These are phyloP conservation scores for Raffaelea ambrosiae DNA, from an alignment of 2,329 filamentous ascomycete species.

Conservation along the genomic window DNA sequence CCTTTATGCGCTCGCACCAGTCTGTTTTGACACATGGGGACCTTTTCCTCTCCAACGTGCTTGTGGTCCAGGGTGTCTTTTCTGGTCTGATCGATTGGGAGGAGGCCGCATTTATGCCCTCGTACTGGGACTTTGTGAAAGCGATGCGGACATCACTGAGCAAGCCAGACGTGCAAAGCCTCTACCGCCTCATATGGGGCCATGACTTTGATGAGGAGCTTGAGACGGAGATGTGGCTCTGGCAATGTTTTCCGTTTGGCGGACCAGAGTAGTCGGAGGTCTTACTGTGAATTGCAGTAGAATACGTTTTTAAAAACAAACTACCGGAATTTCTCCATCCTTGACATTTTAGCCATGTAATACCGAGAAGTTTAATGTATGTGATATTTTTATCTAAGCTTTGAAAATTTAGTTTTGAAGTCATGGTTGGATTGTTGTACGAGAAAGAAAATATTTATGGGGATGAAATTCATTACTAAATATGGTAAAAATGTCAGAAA, in stretches of 20 bases:
- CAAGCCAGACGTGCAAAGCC: background rate
- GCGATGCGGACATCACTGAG: background rate
- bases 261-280: background rate
- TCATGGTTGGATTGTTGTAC: too few relatives aligned
- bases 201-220: constrained; percentile 1
- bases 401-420: too few relatives aligned
- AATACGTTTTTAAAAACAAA: too few relatives aligned
- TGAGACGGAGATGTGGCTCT: background rate
- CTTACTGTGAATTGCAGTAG: too few relatives aligned
- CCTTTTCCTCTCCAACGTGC: constrained; percentile 1
- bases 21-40: background rate
- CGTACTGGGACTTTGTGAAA: constrained; percentile 1
- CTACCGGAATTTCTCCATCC: too few relatives aligned
- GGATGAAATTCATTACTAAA: too few relatives aligned
- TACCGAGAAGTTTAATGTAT: too few relatives aligned
- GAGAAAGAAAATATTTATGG: too few relatives aligned
- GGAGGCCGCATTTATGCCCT: background rate
- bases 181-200: constrained; percentile 1
- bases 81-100: constrained; percentile 1
- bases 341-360: too few relatives aligned
- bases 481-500: too few relatives aligned
- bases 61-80: background rate
- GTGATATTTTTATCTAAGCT: too few relatives aligned
- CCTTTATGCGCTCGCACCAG: background rate
- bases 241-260: constrained; percentile 1